Evolutionary conservation across 768 basidiomycete species (phyloP).

Genomic region (Naganishia vishniacii): DNA sequence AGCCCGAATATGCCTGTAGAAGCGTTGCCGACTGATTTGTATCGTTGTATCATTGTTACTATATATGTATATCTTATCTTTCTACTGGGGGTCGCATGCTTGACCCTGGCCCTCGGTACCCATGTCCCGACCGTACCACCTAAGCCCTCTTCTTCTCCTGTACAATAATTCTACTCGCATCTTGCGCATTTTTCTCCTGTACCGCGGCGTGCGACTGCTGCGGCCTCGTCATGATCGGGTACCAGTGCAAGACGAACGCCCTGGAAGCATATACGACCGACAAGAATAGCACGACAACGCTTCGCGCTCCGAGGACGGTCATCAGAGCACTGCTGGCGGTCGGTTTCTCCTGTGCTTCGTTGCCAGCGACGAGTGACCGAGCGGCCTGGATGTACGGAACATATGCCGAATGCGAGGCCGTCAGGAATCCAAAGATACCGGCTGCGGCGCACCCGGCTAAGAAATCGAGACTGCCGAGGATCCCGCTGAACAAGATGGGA

Average conservation of each 20-base stretch:
- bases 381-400: constrained; percentile 4
- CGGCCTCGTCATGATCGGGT: background rate
- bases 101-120: too few relatives aligned
- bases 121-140: too few relatives aligned
- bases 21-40: too few relatives aligned
- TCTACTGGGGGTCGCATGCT: too few relatives aligned
- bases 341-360: background rate
- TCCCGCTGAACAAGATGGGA: constrained; percentile 22
- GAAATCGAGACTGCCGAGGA: constrained; percentile 23
- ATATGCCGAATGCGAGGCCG: constrained; percentile 22
- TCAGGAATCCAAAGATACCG: constrained; percentile 24
- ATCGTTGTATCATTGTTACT: background rate
- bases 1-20: too few relatives aligned
- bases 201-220: background rate
- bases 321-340: constrained; percentile 1
- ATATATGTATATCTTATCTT: background rate
- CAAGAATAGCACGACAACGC: constrained; percentile 24
- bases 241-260: constrained; percentile 22
- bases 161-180: constrained; percentile 1
- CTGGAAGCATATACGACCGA: constrained; percentile 17
- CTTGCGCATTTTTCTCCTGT: background rate
- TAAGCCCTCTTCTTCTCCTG: constrained; percentile 17
- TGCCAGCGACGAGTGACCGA: background rate
- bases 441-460: constrained; percentile 17
- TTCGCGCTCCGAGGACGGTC: constrained; percentile 26